Percentiles rank a stretch among this genome's conserved stretches.
These are phyloP conservation scores for Paralagenidium karlingii DNA, from an alignment of 352 stramenopile genomes.

Conservation along the genomic window DNA sequence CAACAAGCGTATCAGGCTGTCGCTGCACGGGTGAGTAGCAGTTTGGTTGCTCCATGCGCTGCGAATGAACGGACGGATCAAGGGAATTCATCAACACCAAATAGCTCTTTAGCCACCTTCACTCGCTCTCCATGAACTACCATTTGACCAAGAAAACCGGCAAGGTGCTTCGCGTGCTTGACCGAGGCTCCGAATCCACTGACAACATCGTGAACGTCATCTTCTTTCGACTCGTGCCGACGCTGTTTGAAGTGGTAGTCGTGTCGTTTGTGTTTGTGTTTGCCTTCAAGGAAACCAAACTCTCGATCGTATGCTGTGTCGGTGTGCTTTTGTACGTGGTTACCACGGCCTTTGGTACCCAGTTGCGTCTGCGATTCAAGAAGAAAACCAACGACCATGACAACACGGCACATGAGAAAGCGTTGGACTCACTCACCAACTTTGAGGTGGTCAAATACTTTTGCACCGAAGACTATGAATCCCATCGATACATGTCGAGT, in stretches of 20 bases:
- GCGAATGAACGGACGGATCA: conserved; percentile 3
- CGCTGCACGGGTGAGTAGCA: conserved; percentile 51
- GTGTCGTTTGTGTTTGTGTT: conserved; percentile 81
- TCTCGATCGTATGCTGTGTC: conserved; percentile 79
- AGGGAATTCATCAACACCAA: too few relatives aligned
- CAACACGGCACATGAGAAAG: conserved; percentile 93
- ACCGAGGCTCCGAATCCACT: conserved; percentile 75
- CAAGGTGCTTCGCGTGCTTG: conserved; percentile 88
- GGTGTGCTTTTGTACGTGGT: conserved; percentile 90
- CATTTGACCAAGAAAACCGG: conserved; percentile 95
- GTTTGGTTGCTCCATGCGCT: too few relatives aligned
- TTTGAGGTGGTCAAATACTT: conserved; percentile 98
- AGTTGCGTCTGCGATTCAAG: conserved; percentile 76
- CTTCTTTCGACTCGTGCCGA: conserved; percentile 93
- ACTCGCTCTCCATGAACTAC: conserved; percentile 94
- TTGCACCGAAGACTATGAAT: conserved; percentile 89
- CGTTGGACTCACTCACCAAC: conserved; percentile 94
- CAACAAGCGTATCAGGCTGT: conserved; percentile 96
- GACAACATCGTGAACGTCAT: conserved; percentile 94
- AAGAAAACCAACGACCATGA: conserved; percentile 90
- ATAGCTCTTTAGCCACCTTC: conserved; percentile 88
- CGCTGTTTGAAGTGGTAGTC: conserved; percentile 90
- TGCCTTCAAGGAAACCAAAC: conserved; percentile 86
- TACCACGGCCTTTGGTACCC: conserved; percentile 76
- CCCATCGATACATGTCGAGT: conserved; percentile 48